Evolutionary conservation across 371 early-diverging fungal species (phyloP), one percentile per base, ranked within the genome.

Genomic region (Circinella umbellata): DNA sequence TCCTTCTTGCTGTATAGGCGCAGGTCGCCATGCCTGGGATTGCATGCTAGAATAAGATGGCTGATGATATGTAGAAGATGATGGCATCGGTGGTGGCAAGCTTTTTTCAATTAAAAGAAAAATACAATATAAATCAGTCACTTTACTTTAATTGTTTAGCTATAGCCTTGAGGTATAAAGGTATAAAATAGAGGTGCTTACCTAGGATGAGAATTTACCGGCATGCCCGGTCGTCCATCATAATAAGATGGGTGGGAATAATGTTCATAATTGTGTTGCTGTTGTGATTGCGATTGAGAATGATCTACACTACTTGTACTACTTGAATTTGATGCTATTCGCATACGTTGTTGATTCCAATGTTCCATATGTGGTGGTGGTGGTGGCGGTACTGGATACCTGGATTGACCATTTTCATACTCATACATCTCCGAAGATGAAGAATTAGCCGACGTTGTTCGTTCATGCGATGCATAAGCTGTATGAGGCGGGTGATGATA

Each of bases 251-350:
- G 53, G 15, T 57, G 57, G 57, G 57, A 57, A 57, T 57, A 57
- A 7, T 18, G 18, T 34, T 57, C 27, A 5, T 57, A 20, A 5
- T 57, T 27, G 27, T 6, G 18, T 7, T 57, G 57, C 34, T 57
- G 57, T 34, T 11, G 27, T 34, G 57, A 1, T 1, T 20, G 57
- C 0, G 57, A 27, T 57, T 51, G 51, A 7, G 57, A n/a, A 34
- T 57, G 57, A n/a, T 57, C 57, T 18, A 57, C 57, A 34, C 57
- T 57, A 57, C 57, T 57, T 18, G 57, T 57, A n/a, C 34, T 57
- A n/a, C 57, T 57, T 34, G 57, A 7, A n/a, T 18, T 34, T 5
- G 57, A 57, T 1, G 20, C 8, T 27, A 57, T 34, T 11, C 57
- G 57, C 57, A 57, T 57, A 57, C 57, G 57, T n/a, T 27, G 27